A percentile compares a stretch with the other conserved stretches of the same genome.
Conservation (phyloP, 768 basidiomycete species). For the Trametes coccinea region DNA sequence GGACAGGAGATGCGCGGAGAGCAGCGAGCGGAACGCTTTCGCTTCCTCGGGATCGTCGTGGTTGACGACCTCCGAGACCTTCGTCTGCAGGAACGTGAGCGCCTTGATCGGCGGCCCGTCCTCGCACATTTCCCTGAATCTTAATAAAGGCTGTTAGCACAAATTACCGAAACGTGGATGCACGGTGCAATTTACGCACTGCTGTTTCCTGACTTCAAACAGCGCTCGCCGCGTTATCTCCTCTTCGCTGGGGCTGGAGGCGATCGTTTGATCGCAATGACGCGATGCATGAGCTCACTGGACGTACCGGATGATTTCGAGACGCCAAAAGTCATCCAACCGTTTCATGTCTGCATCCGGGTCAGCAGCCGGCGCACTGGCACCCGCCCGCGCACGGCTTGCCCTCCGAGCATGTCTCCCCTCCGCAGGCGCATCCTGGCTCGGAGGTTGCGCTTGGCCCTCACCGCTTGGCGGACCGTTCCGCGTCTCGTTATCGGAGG, state of each 20-base stretch:
- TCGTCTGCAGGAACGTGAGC: slow-evolving; percentile 66
- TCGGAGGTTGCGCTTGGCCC: neutral
- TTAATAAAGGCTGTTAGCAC: slow-evolving; percentile 28
- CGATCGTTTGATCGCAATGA: neutral
- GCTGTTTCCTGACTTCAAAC: slow-evolving; percentile 68
- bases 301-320: slow-evolving; percentile 53
- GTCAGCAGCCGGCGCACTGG: slow-evolving; percentile 8
- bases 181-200: slow-evolving; percentile 45
- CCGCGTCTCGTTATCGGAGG: slow-evolving; percentile 12
- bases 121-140: slow-evolving; percentile 84
- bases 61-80: slow-evolving; percentile 72
- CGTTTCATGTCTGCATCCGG: slow-evolving; percentile 36
- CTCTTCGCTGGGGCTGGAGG: slow-evolving; percentile 54
- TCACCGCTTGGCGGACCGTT: neutral
- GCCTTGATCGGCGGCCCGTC: slow-evolving; percentile 61
- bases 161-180: neutral
- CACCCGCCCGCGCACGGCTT: slow-evolving; percentile 20
- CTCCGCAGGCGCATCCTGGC: slow-evolving; percentile 17
- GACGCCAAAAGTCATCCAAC: slow-evolving; percentile 75
- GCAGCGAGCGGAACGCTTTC: slow-evolving; percentile 60
- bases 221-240: slow-evolving; percentile 65
- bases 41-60: slow-evolving; percentile 64
- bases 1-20: slow-evolving; percentile 57
- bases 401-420: neutral
- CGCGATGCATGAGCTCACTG: neutral